Conservation (phyloP, 495 filamentous ascomycete genomes). For the Tuber calosporum region DNA sequence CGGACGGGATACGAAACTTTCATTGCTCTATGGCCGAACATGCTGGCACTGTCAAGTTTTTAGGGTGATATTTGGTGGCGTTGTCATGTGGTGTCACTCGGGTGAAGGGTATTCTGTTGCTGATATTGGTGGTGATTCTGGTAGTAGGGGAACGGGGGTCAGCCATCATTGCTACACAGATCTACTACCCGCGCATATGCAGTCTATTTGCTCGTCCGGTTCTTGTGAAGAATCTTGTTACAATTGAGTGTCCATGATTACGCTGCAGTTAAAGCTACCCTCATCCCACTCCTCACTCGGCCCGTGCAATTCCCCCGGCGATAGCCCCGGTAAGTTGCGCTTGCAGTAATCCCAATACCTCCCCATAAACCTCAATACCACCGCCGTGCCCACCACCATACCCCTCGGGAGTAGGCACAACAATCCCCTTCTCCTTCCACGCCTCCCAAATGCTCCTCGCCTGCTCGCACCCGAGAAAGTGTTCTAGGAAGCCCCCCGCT, state of each 20-base stretch:
- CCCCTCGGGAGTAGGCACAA: neutral
- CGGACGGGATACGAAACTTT: conserved; percentile 1
- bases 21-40: conserved; percentile 8
- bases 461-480: neutral
- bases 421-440: neutral
- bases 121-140: neutral
- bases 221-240: neutral
- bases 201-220: neutral
- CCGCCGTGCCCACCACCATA: neutral
- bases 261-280: neutral
- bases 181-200: neutral
- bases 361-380: conserved; percentile 1
- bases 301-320: neutral
- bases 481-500: neutral
- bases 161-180: neutral
- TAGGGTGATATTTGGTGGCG: neutral
- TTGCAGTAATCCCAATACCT: neutral
- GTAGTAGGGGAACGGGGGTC: neutral
- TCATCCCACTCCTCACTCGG: neutral
- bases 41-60: neutral
- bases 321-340: neutral
- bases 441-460: neutral
- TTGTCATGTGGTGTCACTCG: neutral
- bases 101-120: neutral
- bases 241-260: neutral